phyloP scores from a whole-genome alignment of 768 basidiomycete species.

The Hortiboletus campestris region DNA sequence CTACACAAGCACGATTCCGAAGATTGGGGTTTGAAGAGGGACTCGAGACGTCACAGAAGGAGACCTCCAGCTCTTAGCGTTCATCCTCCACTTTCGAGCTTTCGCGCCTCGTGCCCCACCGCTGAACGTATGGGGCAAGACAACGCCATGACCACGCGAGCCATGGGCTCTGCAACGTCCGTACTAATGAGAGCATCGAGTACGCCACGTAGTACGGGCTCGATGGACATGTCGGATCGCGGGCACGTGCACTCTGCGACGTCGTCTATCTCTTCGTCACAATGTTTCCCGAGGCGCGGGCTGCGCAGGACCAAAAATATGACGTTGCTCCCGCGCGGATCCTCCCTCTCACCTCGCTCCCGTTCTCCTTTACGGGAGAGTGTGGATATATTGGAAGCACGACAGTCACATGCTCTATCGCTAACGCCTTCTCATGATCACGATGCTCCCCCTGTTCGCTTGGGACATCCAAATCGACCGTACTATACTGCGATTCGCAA shows the following conservation, averaged over 20 bases:
- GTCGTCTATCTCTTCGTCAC: conserved; percentile 24
- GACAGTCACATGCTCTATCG: conserved; percentile 21
- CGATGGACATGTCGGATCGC: conserved; percentile 16
- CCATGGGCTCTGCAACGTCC: conserved; percentile 20
- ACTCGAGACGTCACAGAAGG: conserved; percentile 16
- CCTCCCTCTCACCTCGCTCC: conserved; percentile 22
- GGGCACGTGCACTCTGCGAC: conserved; percentile 16
- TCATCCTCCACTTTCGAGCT: conserved; percentile 9
- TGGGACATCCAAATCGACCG: conserved; percentile 53
- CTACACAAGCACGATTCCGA: conserved; percentile 11
- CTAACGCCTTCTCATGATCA: conserved; percentile 21
- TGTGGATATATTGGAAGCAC: conserved; percentile 19
- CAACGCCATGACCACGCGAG: conserved; percentile 7
- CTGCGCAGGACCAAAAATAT: conserved; percentile 41
- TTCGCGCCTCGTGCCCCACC: conserved; percentile 13
- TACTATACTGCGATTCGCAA: conserved; percentile 56
- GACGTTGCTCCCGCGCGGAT: conserved; percentile 29
- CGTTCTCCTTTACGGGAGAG: conserved; percentile 24
- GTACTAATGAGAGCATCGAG: conserved; percentile 22
- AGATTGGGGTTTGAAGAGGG: conserved; percentile 12
- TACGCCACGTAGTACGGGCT: conserved; percentile 20
- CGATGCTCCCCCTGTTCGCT: conserved; percentile 31
- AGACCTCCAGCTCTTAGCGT: conserved; percentile 24
- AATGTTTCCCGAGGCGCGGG: conserved; percentile 31
- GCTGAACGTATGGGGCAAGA: conserved; percentile 3